Evolutionary conservation across 768 basidiomycete genomes (phyloP).

Genomic region (Rhizopogon sp.): DNA sequence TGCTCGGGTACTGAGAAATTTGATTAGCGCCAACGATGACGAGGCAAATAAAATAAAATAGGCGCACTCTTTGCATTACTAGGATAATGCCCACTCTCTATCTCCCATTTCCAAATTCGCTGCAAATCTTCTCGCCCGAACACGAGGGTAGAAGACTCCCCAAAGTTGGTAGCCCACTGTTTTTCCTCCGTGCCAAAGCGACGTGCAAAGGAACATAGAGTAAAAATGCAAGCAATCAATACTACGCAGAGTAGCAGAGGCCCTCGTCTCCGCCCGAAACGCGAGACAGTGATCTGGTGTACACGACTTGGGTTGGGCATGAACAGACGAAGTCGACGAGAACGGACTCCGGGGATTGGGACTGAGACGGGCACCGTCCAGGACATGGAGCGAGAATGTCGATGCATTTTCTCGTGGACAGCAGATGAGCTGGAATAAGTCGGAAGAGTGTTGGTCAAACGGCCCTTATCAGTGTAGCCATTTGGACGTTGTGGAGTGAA

Average conservation of each 20-base stretch:
- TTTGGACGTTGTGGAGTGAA: slow-evolving; percentile 44
- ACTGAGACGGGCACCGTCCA: slow-evolving; percentile 60
- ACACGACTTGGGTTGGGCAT: slow-evolving; percentile 58
- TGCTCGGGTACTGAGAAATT: slow-evolving; percentile 59
- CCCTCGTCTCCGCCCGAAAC: slow-evolving; percentile 57
- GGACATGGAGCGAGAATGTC: slow-evolving; percentile 37
- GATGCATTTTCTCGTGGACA: slow-evolving; percentile 61
- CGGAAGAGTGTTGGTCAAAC: slow-evolving; percentile 39
- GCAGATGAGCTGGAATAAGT: slow-evolving; percentile 42
- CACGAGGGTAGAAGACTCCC: slow-evolving; percentile 67
- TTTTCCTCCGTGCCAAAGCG: slow-evolving; percentile 58
- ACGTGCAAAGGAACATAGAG: slow-evolving; percentile 55
- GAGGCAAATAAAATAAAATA: not conserved
- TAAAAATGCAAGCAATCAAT: slow-evolving; percentile 43
- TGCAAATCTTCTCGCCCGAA: slow-evolving; percentile 76
- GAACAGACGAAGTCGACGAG: slow-evolving; percentile 51
- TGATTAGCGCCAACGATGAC: not conserved
- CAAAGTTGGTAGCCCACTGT: slow-evolving; percentile 56
- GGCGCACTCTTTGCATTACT: slow-evolving; percentile 70
- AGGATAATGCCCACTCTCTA: slow-evolving; percentile 91
- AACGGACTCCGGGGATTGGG: slow-evolving; percentile 53
- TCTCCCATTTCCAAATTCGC: slow-evolving; percentile 94
- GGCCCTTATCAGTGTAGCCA: slow-evolving; percentile 40
- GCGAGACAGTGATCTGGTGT: slow-evolving; percentile 49
- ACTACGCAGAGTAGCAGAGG: slow-evolving; percentile 45